phyloP scores from a whole-genome alignment of 31 red algal species.

The Odonthalia washingtoniensis region DNA sequence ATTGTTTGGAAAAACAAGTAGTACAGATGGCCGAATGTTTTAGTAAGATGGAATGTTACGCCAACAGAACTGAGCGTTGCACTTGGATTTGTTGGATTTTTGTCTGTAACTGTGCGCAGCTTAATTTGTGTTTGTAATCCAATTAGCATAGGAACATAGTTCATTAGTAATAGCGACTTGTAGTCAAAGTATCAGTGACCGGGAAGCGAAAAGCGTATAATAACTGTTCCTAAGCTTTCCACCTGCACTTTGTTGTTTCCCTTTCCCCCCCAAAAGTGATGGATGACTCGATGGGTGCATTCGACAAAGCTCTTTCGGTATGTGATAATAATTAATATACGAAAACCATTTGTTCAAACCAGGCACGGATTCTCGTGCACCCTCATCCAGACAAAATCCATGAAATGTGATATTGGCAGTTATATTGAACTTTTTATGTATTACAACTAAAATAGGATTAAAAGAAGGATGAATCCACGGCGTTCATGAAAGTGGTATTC shows the following conservation, averaged over 20 bases:
- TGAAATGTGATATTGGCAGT: too few species aligned
- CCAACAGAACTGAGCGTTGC: not conserved
- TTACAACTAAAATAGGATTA: too few species aligned
- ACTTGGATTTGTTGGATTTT: too few species aligned
- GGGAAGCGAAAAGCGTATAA: not conserved
- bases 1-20: not conserved
- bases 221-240: too few species aligned
- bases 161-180: not conserved
- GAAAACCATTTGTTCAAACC: not conserved
- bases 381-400: not conserved
- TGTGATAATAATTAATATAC: not conserved
- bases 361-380: not conserved
- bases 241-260: not conserved
- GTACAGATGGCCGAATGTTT: not conserved
- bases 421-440: too few species aligned
- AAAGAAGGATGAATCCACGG: too few species aligned
- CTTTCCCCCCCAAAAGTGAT: not conserved
- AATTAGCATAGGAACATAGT: not conserved
- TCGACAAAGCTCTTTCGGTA: not conserved
- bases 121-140: too few species aligned
- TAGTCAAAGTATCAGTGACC: not conserved
- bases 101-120: too few species aligned
- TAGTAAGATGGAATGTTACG: not conserved
- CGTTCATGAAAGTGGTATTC: not conserved
- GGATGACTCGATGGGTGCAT: not conserved